Base-by-base conservation (phyloP, 1,139 yeast genomes). In the Hemisphaericaspora subhashii region DNA sequence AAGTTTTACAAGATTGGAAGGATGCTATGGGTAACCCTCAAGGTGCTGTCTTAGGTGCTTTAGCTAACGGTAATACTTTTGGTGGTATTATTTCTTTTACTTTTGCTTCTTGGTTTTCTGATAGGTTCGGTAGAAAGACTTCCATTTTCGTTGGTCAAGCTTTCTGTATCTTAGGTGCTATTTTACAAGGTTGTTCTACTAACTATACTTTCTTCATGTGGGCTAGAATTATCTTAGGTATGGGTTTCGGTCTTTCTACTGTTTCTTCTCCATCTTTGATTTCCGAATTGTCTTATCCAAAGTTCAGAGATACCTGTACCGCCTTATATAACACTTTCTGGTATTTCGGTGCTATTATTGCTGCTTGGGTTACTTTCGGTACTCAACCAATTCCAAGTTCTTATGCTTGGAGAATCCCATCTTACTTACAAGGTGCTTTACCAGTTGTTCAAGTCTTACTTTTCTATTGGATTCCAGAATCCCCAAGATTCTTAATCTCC, bases 291-390 rank as follows among this genome's bases (percentile, higher is more conserved):
- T 62, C 74, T 24, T 74, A 72, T 39, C 78, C 78, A 20, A 68
- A 72, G 14, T 77, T 72, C 46, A 63, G 84, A 54, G 69, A 68
- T 14, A 60, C 62, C 17, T 52, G 64, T 24, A 74, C 81, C 20
- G 61, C 75, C 18, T 55, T 66, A 35, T 77, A 69, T 53, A 75
- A 73, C 60, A 72, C 35, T 50, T 81, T 54, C 58, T 74, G 77
- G 74, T 66, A 56, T 69, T 50, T 76, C 34, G 84, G 84, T 31
- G 75, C 82, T 8, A 55, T 74, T 27, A 50, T 79, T 35, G 82
- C 83, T 6, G 76, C 84, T 2, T 69, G 79, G 74, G 65, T 72
- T 26, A 67, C 79, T 3, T 74, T 64, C 45, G 81, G 80, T 36
- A 66, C 78, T 12, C 61, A 67, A 41, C 52, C 54, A 12, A 46